These are phyloP conservation scores for Orobanche coerulescens DNA, from an alignment of 257 asterid species.

Conservation along the genomic window DNA sequence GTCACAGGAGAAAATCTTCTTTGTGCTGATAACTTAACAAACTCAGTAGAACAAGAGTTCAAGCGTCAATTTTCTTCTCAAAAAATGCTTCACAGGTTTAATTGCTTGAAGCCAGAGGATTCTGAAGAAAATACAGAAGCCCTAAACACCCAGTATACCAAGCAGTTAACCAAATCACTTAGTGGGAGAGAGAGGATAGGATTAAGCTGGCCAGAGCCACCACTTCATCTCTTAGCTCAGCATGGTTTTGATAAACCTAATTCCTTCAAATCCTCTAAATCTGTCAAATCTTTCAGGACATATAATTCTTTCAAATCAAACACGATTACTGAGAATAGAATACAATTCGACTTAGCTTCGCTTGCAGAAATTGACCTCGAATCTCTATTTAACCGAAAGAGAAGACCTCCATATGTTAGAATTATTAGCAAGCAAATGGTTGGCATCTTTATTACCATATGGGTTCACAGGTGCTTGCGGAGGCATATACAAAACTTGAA, in stretches of 20 bases:
- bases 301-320: conserved; percentile 50
- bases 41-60: conserved; percentile 26
- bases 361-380: conserved; percentile 67
- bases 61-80: conserved; percentile 43
- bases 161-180: conserved; percentile 38
- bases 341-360: conserved; percentile 35
- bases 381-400: conserved; percentile 58
- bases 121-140: conserved; percentile 34
- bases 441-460: conserved; percentile 72
- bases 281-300: conserved; percentile 48
- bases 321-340: conserved; percentile 23
- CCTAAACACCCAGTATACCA: conserved; percentile 25
- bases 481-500: conserved; percentile 70
- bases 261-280: conserved; percentile 30
- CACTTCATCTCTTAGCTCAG: conserved; percentile 57
- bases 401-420: conserved; percentile 74
- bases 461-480: conserved; percentile 88
- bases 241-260: conserved; percentile 46
- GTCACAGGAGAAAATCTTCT: conserved; percentile 15
- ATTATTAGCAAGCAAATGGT: conserved; percentile 97
- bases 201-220: conserved; percentile 92
- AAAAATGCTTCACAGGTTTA: conserved; percentile 40
- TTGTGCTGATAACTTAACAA: conserved; percentile 17
- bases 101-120: conserved; percentile 44
- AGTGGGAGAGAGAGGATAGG: conserved; percentile 79